Evolutionary conservation across 371 early-diverging fungal genomes (phyloP).

Genomic region (Chytridiales sp.): DNA sequence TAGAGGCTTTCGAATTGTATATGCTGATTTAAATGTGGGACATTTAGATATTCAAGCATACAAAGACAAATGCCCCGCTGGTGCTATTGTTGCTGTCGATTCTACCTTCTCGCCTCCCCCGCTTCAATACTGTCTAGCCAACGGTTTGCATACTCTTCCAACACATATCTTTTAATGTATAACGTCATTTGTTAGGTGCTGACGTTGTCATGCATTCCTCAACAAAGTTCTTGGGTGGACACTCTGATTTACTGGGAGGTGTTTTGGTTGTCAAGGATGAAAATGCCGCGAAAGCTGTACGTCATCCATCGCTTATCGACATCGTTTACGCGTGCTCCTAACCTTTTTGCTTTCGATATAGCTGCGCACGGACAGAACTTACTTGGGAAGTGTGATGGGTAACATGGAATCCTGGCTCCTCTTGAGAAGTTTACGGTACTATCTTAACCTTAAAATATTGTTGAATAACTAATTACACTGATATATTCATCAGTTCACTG

Average conservation of each 20-base stretch:
- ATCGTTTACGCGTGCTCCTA: too few relatives aligned
- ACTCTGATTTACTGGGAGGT: conserved; percentile 54
- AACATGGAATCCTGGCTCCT: conserved; percentile 54
- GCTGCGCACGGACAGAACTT: conserved; percentile 37
- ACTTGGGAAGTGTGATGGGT: conserved; percentile 51
- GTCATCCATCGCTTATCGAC: neutral
- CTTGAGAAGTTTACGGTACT: conserved; percentile 39
- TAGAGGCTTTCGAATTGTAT: neutral
- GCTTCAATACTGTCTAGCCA: conserved; percentile 33
- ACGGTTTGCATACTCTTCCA: conserved; percentile 18
- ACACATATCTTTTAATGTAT: neutral
- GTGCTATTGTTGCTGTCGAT: conserved; percentile 40
- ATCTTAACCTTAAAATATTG: neutral
- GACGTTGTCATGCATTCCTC: conserved; percentile 52
- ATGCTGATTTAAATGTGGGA: neutral
- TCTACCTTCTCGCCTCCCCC: conserved; percentile 51
- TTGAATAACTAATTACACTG: neutral
- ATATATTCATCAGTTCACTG: conserved; percentile 34
- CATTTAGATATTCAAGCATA: conserved; percentile 12
- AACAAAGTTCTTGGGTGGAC: conserved; percentile 55
- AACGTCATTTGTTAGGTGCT: conserved; percentile 29
- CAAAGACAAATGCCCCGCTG: conserved; percentile 7
- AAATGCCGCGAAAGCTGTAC: conserved; percentile 11
- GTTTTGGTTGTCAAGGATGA: conserved; percentile 41
- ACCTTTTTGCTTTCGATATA: conserved; percentile 5